Conservation (phyloP, 1,284 basidiomycete genomes). For the Bondarzewia mesenterica region DNA sequence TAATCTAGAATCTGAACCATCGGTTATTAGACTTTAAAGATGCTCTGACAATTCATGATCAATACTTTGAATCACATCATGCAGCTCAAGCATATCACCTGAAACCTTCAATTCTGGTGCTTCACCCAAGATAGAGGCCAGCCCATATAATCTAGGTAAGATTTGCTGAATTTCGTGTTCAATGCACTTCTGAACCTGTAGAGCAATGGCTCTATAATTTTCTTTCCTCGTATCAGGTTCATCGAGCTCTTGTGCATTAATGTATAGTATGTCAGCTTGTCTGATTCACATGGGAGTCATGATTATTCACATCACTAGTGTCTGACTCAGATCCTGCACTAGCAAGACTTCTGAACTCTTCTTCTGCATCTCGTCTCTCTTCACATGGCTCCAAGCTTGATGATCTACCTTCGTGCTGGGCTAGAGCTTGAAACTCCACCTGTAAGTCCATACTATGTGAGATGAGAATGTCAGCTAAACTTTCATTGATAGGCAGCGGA, state of each 20-base stretch:
- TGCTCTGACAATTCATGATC: no score
- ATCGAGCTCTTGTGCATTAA: background rate
- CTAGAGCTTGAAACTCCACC: no score
- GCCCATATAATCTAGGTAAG: background rate
- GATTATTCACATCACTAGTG: no score
- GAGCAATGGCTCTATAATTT: background rate
- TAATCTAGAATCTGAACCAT: no score
- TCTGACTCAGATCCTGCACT: background rate
- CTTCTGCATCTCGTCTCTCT: background rate
- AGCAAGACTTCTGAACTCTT: background rate
- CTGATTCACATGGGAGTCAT: background rate
- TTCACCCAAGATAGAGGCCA: background rate
- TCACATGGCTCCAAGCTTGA: no score
- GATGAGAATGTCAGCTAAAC: no score
- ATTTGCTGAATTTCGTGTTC: background rate
- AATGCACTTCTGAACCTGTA: background rate
- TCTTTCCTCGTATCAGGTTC: background rate
- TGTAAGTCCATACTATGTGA: background rate
- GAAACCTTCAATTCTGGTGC: background rate
- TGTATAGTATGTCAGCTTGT: background rate
- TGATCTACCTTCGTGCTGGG: no score
- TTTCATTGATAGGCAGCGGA: background rate
- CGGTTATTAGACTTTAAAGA: no score
- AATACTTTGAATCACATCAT: background rate
- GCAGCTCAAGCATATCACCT: background rate